phyloP scores from a whole-genome alignment of 805 yeast species.

The Candida cerambycidarum region DNA sequence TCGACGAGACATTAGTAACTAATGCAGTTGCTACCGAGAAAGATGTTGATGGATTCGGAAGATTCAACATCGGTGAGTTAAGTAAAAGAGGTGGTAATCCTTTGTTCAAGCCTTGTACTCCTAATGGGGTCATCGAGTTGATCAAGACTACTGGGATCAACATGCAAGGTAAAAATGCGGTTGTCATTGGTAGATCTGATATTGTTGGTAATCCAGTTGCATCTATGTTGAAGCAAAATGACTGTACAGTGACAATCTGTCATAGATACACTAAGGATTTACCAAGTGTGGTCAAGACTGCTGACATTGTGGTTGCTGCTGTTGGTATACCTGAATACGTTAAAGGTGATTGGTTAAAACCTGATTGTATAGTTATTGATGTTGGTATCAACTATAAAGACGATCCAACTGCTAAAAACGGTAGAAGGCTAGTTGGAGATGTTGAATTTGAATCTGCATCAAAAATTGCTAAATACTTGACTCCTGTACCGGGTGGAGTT shows the following conservation, averaged over 20 bases:
- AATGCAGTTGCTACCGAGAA: constrained; percentile 76
- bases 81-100: constrained; percentile 85
- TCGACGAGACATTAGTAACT: constrained; percentile 66
- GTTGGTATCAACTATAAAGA: constrained; percentile 79
- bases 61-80: constrained; percentile 85
- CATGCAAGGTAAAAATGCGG: constrained; percentile 79
- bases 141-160: constrained; percentile 66
- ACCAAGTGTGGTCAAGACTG: constrained; percentile 54
- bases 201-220: constrained; percentile 96
- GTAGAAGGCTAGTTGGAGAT: constrained; percentile 75
- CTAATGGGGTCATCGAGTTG: constrained; percentile 85
- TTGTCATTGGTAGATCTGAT: constrained; percentile 92
- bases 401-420: constrained; percentile 65
- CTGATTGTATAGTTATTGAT: constrained; percentile 69
- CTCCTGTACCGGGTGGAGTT: constrained; percentile 93
- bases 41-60: constrained; percentile 95
- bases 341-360: constrained; percentile 78
- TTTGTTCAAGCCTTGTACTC: constrained; percentile 88
- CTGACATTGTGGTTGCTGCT: constrained; percentile 91
- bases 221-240: constrained; percentile 70
- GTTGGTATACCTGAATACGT: constrained; percentile 85
- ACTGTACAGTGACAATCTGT: constrained; percentile 85
- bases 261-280: constrained; percentile 73
- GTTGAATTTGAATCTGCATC: constrained; percentile 62
- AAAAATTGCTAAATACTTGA: constrained; percentile 58